Evolutionary conservation across 805 yeast genomes (phyloP).

Genomic region (Spathaspora passalidarum): DNA sequence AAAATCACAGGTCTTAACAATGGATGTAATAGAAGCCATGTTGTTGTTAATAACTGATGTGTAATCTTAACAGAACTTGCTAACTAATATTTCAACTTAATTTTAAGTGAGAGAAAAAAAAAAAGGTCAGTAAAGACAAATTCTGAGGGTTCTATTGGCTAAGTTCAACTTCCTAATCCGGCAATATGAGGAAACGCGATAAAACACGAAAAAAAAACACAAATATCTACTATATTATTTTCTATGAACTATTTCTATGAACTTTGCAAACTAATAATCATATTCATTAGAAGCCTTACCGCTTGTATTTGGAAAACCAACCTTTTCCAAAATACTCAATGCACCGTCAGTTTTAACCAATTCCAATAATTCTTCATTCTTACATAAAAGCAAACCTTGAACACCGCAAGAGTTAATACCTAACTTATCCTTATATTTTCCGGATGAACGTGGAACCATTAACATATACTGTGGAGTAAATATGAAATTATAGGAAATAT

Average conservation of each 20-base stretch:
- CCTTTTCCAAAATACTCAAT: slow-evolving; percentile 50
- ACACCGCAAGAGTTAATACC: slow-evolving; percentile 82
- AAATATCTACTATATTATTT: too few species aligned
- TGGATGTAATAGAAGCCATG: slow-evolving; percentile 63
- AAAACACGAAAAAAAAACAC: neutral
- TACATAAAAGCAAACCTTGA: slow-evolving; percentile 76
- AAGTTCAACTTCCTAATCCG: slow-evolving; percentile 22
- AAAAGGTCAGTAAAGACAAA: slow-evolving; percentile 13
- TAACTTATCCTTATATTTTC: slow-evolving; percentile 45
- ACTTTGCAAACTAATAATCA: slow-evolving; percentile 54
- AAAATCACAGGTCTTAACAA: slow-evolving; percentile 72
- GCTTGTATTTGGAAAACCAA: slow-evolving; percentile 65
- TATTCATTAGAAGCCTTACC: slow-evolving; percentile 60
- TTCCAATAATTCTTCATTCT: slow-evolving; percentile 53
- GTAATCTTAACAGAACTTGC: neutral
- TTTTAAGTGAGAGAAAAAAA: neutral
- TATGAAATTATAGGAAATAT: slow-evolving; percentile 73
- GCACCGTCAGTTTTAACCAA: slow-evolving; percentile 48
- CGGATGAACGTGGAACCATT: slow-evolving; percentile 74
- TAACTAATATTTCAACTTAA: neutral
- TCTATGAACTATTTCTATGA: neutral
- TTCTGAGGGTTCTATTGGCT: slow-evolving; percentile 26
- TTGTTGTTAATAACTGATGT: neutral
- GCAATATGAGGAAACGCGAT: slow-evolving; percentile 10
- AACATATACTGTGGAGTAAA: slow-evolving; percentile 83